phyloP scores from a whole-genome alignment of 2,329 filamentous ascomycete genomes.

The Didymella lethalis region DNA sequence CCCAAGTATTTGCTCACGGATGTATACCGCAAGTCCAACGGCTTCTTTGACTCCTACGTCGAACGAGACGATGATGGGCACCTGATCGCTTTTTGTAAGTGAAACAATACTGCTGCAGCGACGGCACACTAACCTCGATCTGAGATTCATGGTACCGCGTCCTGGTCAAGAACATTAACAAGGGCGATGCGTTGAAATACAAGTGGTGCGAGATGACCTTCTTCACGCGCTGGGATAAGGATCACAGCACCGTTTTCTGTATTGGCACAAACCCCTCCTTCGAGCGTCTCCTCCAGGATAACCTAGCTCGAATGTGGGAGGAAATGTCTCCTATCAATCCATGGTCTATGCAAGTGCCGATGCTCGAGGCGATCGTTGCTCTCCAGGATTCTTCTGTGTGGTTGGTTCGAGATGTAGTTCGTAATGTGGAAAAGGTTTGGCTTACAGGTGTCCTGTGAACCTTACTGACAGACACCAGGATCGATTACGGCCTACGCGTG shows the following conservation, averaged over 20 bases:
- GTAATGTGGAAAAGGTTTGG: constrained; percentile 25
- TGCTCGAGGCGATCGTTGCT: constrained; percentile 24
- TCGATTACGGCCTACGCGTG: constrained; percentile 7
- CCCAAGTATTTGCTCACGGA: constrained; percentile 20
- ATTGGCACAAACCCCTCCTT: constrained; percentile 20
- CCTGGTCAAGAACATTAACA: constrained; percentile 18
- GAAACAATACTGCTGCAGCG: rapidly evolving
- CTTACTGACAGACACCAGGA: constrained; percentile 1
- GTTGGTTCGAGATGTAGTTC: constrained; percentile 27
- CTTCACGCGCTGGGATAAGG: constrained; percentile 18
- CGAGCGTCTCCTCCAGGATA: constrained; percentile 8
- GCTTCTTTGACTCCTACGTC: constrained; percentile 25
- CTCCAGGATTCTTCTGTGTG: constrained; percentile 27
- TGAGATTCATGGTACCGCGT: constrained; percentile 28
- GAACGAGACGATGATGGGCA: constrained; percentile 8
- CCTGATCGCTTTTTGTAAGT: constrained; percentile 12
- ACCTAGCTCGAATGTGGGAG: constrained; percentile 9
- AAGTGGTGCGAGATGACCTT: constrained; percentile 33
- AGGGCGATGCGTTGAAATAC: constrained; percentile 10
- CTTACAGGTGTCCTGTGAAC: background rate
- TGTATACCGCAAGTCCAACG: constrained; percentile 28
- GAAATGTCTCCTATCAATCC: constrained; percentile 12
- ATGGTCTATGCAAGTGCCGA: constrained; percentile 23
- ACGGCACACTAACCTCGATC: background rate
- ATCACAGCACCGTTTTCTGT: constrained; percentile 18